Conservation (phyloP, 495 filamentous ascomycete species). For the Podospora pseudopauciseta region DNA sequence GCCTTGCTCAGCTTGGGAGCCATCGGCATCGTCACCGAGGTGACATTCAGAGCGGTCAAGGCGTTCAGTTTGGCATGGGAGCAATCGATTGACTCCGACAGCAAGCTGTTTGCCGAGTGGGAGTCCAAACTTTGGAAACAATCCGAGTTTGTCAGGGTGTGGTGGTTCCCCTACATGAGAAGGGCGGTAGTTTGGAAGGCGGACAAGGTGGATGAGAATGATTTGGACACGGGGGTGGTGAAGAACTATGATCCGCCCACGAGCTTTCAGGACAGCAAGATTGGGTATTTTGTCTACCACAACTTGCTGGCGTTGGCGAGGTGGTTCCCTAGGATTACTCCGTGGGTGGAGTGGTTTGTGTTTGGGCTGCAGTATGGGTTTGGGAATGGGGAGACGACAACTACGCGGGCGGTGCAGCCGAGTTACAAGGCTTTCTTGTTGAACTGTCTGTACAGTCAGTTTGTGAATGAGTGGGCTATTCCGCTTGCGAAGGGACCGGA, state of each 20-base stretch:
- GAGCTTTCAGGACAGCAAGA: constrained; percentile 72
- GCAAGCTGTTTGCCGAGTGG: constrained; percentile 68
- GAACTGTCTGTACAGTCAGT: constrained; percentile 95
- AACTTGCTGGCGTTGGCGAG: constrained; percentile 74
- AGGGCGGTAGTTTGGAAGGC: constrained; percentile 85
- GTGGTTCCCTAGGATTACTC: constrained; percentile 74
- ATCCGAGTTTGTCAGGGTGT: constrained; percentile 85
- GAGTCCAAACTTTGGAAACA: constrained; percentile 72
- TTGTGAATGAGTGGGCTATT: constrained; percentile 96
- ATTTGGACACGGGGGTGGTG: constrained; percentile 56
- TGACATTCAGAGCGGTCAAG: constrained; percentile 74
- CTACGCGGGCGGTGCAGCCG: constrained; percentile 65
- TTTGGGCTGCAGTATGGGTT: constrained; percentile 97
- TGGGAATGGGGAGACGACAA: constrained; percentile 58
- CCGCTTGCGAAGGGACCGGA: constrained; percentile 87
- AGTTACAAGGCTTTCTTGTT: constrained; percentile 77
- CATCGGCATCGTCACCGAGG: constrained; percentile 83
- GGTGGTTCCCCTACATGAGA: constrained; percentile 94
- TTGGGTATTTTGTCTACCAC: constrained; percentile 89
- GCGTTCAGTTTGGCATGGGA: constrained; percentile 79
- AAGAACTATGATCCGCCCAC: constrained; percentile 35
- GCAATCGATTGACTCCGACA: constrained; percentile 69
- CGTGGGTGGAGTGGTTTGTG: constrained; percentile 87
- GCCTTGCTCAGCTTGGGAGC: constrained; percentile 84
- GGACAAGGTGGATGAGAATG: constrained; percentile 36